Percentiles rank a stretch among this genome's conserved stretches.
These are phyloP conservation scores for Ballota nigra DNA, from an alignment of 257 asterid species.

Conservation along the genomic window DNA sequence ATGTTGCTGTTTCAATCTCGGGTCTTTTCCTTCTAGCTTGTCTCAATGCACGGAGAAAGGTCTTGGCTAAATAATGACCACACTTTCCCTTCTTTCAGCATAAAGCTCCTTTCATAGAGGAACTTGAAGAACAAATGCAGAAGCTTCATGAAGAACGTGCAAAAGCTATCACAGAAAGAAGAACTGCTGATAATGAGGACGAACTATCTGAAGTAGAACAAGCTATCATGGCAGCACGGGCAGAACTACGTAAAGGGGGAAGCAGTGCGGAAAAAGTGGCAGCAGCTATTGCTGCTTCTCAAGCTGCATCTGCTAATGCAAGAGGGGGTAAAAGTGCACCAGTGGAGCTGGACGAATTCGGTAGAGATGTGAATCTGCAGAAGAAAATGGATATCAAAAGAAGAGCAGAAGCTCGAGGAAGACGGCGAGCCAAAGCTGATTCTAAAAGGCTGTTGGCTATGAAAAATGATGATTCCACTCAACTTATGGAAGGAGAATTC, in stretches of 20 bases:
- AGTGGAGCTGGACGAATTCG: constrained; percentile 79
- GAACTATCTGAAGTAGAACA: constrained; percentile 80
- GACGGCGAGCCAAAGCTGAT: constrained; percentile 67
- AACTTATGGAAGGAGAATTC: constrained; percentile 85
- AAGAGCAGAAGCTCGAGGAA: constrained; percentile 66
- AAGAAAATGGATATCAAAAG: constrained; percentile 74
- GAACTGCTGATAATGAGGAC: constrained; percentile 75
- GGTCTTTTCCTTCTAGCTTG: background rate
- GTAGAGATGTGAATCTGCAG: constrained; percentile 78
- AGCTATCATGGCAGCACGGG: constrained; percentile 68
- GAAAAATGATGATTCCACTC: constrained; percentile 46
- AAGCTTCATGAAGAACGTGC: constrained; percentile 90
- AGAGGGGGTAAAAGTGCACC: constrained; percentile 61
- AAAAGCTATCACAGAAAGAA: constrained; percentile 67
- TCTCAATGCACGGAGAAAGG: background rate
- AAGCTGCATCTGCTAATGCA: constrained; percentile 54
- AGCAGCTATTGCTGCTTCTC: constrained; percentile 68
- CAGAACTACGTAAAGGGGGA: constrained; percentile 62
- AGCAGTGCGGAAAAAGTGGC: constrained; percentile 45
- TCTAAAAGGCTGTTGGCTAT: constrained; percentile 57
- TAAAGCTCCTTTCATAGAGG: constrained; percentile 91
- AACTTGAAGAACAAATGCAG: constrained; percentile 90
- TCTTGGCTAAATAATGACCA: constrained; percentile 10
- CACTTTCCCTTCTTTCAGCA: constrained; percentile 48
- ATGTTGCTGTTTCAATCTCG: background rate